A percentile compares a stretch with the other conserved stretches of the same genome.
phyloP scores from a whole-genome alignment of 345 rosid genomes.

The Cardiospermum halicacabum region DNA sequence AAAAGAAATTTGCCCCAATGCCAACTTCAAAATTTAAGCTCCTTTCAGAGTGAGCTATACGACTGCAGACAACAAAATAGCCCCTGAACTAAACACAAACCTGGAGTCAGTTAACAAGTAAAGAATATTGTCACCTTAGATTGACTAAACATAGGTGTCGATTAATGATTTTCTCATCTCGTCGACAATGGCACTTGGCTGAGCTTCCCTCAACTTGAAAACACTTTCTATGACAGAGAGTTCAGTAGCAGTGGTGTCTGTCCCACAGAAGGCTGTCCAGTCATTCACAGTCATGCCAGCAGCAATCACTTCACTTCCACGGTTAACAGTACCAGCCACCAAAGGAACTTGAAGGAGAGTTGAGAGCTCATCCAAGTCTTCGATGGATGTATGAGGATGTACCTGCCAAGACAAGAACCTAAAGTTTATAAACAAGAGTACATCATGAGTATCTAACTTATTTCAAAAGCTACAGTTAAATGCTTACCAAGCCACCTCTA shows the following conservation, averaged over 20 bases:
- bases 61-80: too few relatives aligned
- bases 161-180: conserved; percentile 94
- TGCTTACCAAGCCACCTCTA: conserved; percentile 88
- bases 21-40: too few relatives aligned
- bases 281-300: conserved; percentile 88
- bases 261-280: conserved; percentile 86
- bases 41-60: too few relatives aligned
- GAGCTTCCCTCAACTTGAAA: conserved; percentile 91
- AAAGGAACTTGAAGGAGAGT: conserved; percentile 80
- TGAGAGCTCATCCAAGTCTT: conserved; percentile 92
- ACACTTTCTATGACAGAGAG: conserved; percentile 84
- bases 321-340: conserved; percentile 80
- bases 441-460: too few relatives aligned
- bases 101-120: too few relatives aligned
- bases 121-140: not conserved
- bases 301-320: conserved; percentile 81
- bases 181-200: conserved; percentile 69
- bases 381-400: conserved; percentile 88
- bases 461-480: too few relatives aligned
- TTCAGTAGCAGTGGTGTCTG: conserved; percentile 93
- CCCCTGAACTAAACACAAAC: too few relatives aligned
- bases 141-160: conserved; percentile 60
- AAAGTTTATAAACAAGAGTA: not conserved
- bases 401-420: conserved; percentile 41
- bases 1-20: too few relatives aligned